These are phyloP conservation scores for Penicillium nucicola DNA, from an alignment of 495 filamentous ascomycete species.

Conservation along the genomic window DNA sequence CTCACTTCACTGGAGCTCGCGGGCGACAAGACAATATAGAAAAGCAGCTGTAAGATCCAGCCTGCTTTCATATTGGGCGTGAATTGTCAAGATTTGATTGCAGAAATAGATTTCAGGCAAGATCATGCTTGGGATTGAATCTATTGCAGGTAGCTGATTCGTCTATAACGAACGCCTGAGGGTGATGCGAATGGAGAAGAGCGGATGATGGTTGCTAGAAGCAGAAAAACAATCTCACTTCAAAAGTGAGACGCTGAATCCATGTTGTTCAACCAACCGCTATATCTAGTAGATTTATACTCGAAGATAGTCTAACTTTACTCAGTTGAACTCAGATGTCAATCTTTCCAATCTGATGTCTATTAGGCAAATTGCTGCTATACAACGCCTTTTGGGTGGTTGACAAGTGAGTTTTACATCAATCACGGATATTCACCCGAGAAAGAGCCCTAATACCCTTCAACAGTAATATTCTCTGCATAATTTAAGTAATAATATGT, in stretches of 20 bases:
- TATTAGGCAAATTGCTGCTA: no score
- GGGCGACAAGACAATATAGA: neutral
- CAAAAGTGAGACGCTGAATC: neutral
- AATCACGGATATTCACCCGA: no score
- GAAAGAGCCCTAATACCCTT: no score
- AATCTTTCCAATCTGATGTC: neutral
- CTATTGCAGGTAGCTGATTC: neutral
- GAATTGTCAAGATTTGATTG: neutral
- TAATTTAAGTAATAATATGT: no score
- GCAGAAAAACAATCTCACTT: neutral
- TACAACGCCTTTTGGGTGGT: no score
- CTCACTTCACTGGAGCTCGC: neutral
- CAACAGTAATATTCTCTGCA: no score
- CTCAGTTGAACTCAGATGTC: neutral
- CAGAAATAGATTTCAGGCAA: neutral
- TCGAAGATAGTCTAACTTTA: neutral
- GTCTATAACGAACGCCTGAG: neutral
- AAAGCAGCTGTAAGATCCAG: neutral
- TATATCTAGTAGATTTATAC: neutral
- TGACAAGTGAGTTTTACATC: no score
- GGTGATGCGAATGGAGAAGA: neutral
- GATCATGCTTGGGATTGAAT: neutral
- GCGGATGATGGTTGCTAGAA: neutral
- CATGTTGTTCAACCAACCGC: neutral
- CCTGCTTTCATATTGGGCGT: constrained; percentile 1